Percentiles rank a stretch among this genome's conserved stretches.
phyloP scores from a whole-genome alignment of 2,329 filamentous ascomycete species.

The Endothia cerciana region DNA sequence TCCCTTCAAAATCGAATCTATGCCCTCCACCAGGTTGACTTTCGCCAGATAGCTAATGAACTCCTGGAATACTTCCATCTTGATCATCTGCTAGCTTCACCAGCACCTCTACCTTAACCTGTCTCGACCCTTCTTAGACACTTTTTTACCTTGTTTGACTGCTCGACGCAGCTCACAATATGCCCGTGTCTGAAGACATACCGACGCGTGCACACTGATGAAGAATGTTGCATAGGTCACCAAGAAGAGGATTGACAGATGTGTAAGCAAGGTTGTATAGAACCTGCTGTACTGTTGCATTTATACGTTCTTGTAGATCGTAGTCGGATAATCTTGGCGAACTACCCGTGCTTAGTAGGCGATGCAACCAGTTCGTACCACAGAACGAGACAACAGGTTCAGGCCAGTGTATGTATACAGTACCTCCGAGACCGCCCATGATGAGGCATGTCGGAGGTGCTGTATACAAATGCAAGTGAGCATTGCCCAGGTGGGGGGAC shows the following conservation, averaged over 20 bases:
- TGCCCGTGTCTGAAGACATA: too few relatives aligned
- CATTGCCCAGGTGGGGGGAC: not conserved
- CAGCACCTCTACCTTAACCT: too few relatives aligned
- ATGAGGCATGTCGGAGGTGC: not conserved
- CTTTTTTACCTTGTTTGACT: too few relatives aligned
- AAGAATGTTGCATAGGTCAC: not conserved
- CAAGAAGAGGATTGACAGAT: not conserved
- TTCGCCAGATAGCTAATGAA: too few relatives aligned
- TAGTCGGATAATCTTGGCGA: not conserved
- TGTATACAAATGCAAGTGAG: not conserved
- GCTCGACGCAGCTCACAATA: too few relatives aligned
- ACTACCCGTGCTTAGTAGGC: not conserved
- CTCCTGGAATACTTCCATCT: too few relatives aligned
- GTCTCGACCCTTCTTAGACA: too few relatives aligned
- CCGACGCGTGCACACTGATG: not conserved
- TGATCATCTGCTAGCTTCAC: too few relatives aligned
- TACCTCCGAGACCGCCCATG: not conserved
- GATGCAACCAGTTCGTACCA: slow-evolving; percentile 1
- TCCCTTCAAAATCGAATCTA: too few relatives aligned
- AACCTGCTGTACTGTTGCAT: not conserved
- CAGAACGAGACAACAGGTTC: not conserved
- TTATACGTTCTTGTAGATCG: not conserved
- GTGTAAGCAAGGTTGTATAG: not conserved
- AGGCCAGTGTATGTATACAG: not conserved
- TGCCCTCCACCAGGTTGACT: too few relatives aligned